Conservation (phyloP, 129 eudicot genomes). For the Arctium lappa region DNA sequence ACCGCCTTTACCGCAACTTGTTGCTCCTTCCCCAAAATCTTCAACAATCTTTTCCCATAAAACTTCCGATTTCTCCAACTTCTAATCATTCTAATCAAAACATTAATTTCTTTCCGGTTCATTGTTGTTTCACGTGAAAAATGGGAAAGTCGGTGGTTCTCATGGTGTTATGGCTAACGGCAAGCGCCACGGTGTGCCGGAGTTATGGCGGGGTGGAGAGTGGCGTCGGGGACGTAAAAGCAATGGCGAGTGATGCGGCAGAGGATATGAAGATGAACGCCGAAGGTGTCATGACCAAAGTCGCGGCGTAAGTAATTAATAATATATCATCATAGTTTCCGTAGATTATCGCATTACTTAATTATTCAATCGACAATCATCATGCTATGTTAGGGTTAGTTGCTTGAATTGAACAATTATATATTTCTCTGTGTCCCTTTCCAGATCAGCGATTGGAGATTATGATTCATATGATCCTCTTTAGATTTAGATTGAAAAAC, state of each 20-base stretch:
- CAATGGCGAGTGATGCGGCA: constrained; percentile 28
- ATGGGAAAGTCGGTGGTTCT: constrained; percentile 23
- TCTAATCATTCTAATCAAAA: neutral
- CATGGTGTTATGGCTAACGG: constrained; percentile 32
- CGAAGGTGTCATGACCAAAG: constrained; percentile 21
- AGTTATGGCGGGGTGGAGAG: constrained; percentile 17
- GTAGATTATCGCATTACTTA: neutral
- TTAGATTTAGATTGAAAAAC: neutral
- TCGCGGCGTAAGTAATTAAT: constrained; percentile 36
- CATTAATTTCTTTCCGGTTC: neutral
- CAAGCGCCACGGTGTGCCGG: constrained; percentile 31
- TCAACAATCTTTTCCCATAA: neutral
- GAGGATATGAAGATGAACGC: constrained; percentile 23
- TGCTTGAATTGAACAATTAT: neutral
- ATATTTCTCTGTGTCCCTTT: no score
- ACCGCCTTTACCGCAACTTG: constrained; percentile 11
- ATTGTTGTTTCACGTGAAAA: neutral
- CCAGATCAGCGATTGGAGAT: neutral
- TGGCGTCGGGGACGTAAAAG: constrained; percentile 21
- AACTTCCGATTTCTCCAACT: neutral
- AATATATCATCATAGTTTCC: neutral
- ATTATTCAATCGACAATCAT: neutral
- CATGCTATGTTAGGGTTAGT: neutral
- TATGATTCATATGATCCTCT: neutral
- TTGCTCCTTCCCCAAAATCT: neutral